Evolutionary conservation across 768 basidiomycete genomes (phyloP), one percentile per base, ranked within the genome.

Genomic region (Naganishia kalamii): DNA sequence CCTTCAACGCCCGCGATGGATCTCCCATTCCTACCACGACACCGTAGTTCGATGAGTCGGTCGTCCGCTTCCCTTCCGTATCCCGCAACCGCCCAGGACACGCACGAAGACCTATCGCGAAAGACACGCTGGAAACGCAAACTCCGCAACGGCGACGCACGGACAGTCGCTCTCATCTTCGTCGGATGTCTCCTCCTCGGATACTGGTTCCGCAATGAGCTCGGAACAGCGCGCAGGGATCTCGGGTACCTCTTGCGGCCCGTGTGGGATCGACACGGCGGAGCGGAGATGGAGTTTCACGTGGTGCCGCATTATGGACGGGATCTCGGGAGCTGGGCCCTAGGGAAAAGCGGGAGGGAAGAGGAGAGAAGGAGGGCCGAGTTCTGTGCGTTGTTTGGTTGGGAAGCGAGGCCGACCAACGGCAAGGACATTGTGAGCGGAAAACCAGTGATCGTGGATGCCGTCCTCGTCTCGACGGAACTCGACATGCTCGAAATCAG

Each of bases 401-500:
- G 65, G 68, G 25, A 49, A 17, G 37, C 63, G 27, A 21, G 70
- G 25, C 7, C 52, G 4, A 33, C 17, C 19, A n/a, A 46, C 40
- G 32, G 27, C 29, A 5, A 0, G 11, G 23, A 48, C 27, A 30
- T 21, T n/a, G n/a, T n/a, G 15, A 48, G 11, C 17, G 37, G 65
- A 54, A 25, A 51, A 46, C 19, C 54, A 63, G 4, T 60, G 33
- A 54, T 54, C 15, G 52, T 71, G 10, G 71, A 72, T 62, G 70
- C 71, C 21, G 61, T 70, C 6, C 59, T 68, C 12, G 60, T 72
- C 17, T 69, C 68, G 11, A 68, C 65, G 30, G 70, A 72, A 47
- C 50, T 72, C 23, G 71, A 72, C 51, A 69, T 70, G 68, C 51
- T 72, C n/a, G 70, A 72, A 46, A 70, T 72, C 27, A 46, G 70